Conservation (phyloP, 495 filamentous ascomycete genomes). For the Acidiella bohemica region DNA sequence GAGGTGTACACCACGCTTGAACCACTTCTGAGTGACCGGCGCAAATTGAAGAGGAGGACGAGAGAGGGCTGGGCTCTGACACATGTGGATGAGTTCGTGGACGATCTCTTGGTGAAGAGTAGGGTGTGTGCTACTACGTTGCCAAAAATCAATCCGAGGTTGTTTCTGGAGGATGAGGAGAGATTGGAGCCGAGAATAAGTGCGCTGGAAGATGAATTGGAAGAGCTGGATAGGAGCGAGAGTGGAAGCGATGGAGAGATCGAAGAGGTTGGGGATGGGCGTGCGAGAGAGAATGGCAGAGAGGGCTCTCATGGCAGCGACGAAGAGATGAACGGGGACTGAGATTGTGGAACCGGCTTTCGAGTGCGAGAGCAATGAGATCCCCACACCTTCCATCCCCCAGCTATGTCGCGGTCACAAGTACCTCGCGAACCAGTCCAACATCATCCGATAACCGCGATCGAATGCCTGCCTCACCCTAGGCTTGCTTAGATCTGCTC, state of each 20-base stretch:
- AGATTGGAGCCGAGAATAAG: slow-evolving; percentile 74
- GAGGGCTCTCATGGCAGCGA: not conserved
- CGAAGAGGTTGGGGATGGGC: slow-evolving; percentile 1
- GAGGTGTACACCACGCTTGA: slow-evolving; percentile 72
- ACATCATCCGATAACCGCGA: slow-evolving; percentile 7
- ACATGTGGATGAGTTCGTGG: slow-evolving; percentile 85
- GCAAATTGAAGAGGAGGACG: slow-evolving; percentile 66
- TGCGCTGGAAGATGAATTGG: slow-evolving; percentile 66
- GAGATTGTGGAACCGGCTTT: too few relatives aligned
- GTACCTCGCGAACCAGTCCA: slow-evolving; percentile 7
- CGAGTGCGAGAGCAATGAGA: too few relatives aligned
- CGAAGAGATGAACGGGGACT: slow-evolving; percentile 5
- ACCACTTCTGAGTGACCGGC: slow-evolving; percentile 64
- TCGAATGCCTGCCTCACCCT: slow-evolving; percentile 4
- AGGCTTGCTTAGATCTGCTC: slow-evolving; percentile 3
- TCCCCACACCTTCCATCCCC: too few relatives aligned
- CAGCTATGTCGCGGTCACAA: too few relatives aligned
- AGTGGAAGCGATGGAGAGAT: slow-evolving; percentile 29
- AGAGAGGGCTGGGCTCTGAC: slow-evolving; percentile 60
- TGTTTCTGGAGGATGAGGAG: slow-evolving; percentile 79
- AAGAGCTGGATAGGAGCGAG: slow-evolving; percentile 62
- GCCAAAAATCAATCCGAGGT: slow-evolving; percentile 76
- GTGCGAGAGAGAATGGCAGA: not conserved
- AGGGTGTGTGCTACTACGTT: slow-evolving; percentile 82
- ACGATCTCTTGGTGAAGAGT: slow-evolving; percentile 80